Evolutionary conservation across 371 early-diverging fungal genomes (phyloP), one percentile per base, ranked within the genome.

Genomic region (Circinella umbellata): DNA sequence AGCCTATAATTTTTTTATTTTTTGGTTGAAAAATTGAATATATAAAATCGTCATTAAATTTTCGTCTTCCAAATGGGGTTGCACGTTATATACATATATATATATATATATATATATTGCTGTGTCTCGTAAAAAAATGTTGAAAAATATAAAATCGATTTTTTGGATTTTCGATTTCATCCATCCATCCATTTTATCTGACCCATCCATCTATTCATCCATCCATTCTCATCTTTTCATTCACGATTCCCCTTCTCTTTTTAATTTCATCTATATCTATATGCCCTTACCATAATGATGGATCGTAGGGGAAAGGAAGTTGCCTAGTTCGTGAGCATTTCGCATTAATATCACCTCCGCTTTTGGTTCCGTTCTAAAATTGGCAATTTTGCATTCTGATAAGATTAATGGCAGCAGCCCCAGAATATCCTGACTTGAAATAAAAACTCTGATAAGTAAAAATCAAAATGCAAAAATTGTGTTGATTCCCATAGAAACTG

Each of bases 1-100:
- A 83, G 91, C 88, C 91, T 92, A 78, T 46, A 27, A 51, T n/a
- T 14, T 13, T 14, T 15, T 11, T 47, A 1, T 51, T 14, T 51
- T 14, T 51, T 51, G 14, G 51, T 51, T n/a, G 51, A 27, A 27
- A 27, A 27, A 13, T 51, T 42, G 1, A 20, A 60, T 60, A 20
- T 60, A 13, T 13, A 10, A 60, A 60, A 60, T 60, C 13, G 34
- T 15, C 7, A 34, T 60, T 20, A 7, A 7, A 20, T 5, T 60
- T 34, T 35, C 27, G 17, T 27, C 27, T 27, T 27, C 27, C 27
- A 27, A 27, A 27, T 27, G 27, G 27, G 27, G 27, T 60, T 38
- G 61, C 11, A 9, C 42, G 42, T 42, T 42, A 42, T 42, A 42
- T 42, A 9, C 3, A 6, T 6, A 39, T 39, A 6, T 39, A 39